Base-by-base conservation (phyloP, 768 basidiomycete species). In the Amanita muscaria region DNA sequence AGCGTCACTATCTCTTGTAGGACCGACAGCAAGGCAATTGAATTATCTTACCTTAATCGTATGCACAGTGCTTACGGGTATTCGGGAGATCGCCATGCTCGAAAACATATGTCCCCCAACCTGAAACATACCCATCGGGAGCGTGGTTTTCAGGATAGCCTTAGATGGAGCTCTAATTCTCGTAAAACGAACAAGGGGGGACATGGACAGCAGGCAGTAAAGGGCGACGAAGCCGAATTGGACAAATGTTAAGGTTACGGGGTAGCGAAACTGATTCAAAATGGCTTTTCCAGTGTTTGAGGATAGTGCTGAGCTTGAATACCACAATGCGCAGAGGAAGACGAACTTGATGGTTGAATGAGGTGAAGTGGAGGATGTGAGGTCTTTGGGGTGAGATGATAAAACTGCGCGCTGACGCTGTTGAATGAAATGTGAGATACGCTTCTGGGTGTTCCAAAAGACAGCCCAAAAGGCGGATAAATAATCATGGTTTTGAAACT, bases 31-130 rank as follows among this genome's bases (percentile, higher is more conserved):
- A 30, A 39, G 37, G 39, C 7, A 27, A 18, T 60, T 73, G 53
- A n/a, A n/a, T n/a, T n/a, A n/a, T n/a, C n/a, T n/a, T 55, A 94
- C 94, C 82, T 99, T 99, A 65, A 98, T 97, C 37, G 94, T 98
- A 62, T 99, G 96, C 11, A 97, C 92, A 0, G 96, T 99, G 67
- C 88, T 91, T 48, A 99, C 96, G 2, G 88, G 90, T 49, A 97
- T 94, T 40, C 91, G 74, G 39, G 92, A 90, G 42, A 97, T 99
- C 9, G 96, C 96, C 67, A 99, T 83, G 54, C 91, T 94, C 14
- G 92, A 92, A 61, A 96, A 97, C 56, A 99, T 90, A 60, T 99
- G 96, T 1, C 96, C 96, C 5, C 83, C 90, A 25, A 99, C 93
- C 65, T 99, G 96, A 61, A 99, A 99, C 49, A 87, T 74, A 18